Evolutionary conservation across 164 flowering plant genomes (phyloP), one percentile per base, ranked within the genome.

Genomic region (Dillenia turbinata): DNA sequence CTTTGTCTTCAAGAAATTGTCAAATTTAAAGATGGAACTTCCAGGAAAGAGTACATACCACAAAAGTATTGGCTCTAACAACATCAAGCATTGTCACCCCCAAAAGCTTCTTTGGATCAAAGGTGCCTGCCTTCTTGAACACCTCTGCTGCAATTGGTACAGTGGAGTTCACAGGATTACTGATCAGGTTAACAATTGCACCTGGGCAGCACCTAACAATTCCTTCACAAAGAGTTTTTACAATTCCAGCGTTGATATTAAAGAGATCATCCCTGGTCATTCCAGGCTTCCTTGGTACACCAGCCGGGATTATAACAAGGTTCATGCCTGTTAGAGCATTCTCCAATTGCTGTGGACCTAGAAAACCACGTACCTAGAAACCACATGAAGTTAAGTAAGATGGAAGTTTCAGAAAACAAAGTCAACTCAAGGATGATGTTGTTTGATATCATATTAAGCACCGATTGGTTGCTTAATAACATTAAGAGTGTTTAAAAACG

Each of bases 231-330:
- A 94, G 83, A 1, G 92, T 91, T 79, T 71, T 87, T 15, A 89
- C 99, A 52, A 94, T 94, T 73, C 99, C 99, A 24, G 97, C 99
- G 80, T 94, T 94, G 24, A 91, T 94, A 50, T 91, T 94, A 79
- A 94, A 94, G 56, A 91, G 77, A 78, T 94, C 99, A 69, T 94
- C 97, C 71, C 99, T 87, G 48, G 99, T 89, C 99, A 94, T 94
- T 67, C 99, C 99, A 46, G 99, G 99, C 68, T 95, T 95, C 66
- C 99, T 79, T 12, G 97, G 99, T 66, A 92, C 94, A 51, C 99
- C 99, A 47, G 97, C 97, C n/a, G 99, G 99, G 70, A 95, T 92
- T 12, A 95, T 78, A 14, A 91, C 89, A 64, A 91, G 90, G 69
- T 95, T 96, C 97, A 95, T 89, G 66, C 97, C 99, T 3, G 86